These are phyloP conservation scores for Arachnopeziza araneosa DNA, from an alignment of 2,329 filamentous ascomycete species.

Conservation along the genomic window DNA sequence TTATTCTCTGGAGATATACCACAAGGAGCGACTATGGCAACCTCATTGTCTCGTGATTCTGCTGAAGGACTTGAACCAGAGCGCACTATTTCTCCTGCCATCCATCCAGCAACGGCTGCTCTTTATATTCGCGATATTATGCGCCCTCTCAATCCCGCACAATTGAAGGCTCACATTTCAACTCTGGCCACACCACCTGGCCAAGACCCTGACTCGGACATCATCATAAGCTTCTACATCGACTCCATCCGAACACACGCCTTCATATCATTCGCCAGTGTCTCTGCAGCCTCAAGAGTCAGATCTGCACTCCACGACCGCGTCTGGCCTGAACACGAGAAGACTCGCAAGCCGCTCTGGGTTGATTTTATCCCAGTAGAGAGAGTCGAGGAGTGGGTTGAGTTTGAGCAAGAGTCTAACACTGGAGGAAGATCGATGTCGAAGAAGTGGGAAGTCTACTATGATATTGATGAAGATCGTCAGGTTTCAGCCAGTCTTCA, in stretches of 20 bases:
- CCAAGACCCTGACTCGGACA: constrained; percentile 43
- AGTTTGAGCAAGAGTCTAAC: constrained; percentile 51
- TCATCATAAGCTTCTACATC: constrained; percentile 67
- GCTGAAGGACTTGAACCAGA: constrained; percentile 22
- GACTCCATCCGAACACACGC: constrained; percentile 86
- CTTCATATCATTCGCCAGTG: constrained; percentile 66
- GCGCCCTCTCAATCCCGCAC: constrained; percentile 68
- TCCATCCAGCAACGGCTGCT: constrained; percentile 68
- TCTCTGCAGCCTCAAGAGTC: constrained; percentile 68
- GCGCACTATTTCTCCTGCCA: constrained; percentile 44
- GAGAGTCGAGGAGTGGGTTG: constrained; percentile 68
- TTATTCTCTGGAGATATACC: constrained; percentile 30
- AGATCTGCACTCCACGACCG: constrained; percentile 70
- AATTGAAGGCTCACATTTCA: constrained; percentile 63
- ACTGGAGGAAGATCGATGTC: constrained; percentile 37
- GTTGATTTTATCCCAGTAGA: constrained; percentile 85
- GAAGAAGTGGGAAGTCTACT: constrained; percentile 67
- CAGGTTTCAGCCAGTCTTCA: constrained; percentile 51
- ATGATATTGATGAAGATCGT: constrained; percentile 52
- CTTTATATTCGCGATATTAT: constrained; percentile 90
- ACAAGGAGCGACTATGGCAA: constrained; percentile 7
- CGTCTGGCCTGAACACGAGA: constrained; percentile 77
- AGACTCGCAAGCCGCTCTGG: constrained; percentile 75
- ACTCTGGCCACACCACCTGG: constrained; percentile 59
- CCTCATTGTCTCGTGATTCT: constrained; percentile 10